Conservation (phyloP, 2,329 filamentous ascomycete genomes). For the Diaporthe sp. region DNA sequence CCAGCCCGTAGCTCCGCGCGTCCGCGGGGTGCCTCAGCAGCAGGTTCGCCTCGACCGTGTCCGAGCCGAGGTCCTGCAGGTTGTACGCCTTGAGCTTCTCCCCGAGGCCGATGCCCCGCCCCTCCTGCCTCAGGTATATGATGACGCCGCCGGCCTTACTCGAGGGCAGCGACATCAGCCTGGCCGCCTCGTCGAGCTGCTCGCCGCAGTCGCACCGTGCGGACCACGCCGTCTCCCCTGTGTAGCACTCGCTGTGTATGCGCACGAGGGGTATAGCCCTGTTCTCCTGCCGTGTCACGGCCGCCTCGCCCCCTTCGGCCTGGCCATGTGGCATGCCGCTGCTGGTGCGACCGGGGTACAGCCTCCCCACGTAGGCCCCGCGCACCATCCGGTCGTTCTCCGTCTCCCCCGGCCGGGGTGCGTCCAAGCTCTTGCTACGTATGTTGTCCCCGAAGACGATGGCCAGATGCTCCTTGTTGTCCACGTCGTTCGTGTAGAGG, state of each 20-base stretch:
- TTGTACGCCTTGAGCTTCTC: slow-evolving; percentile 99
- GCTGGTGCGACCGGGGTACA: slow-evolving; percentile 86
- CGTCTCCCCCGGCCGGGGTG: slow-evolving; percentile 78
- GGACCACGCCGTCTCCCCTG: slow-evolving; percentile 98
- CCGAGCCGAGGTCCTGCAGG: slow-evolving; percentile 94
- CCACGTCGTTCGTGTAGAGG: slow-evolving; percentile 90
- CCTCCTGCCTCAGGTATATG: slow-evolving; percentile 95
- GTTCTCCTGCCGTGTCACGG: slow-evolving; percentile 33
- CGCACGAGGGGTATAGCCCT: slow-evolving; percentile 75
- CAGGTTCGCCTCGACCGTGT: slow-evolving; percentile 96
- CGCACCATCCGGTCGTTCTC: slow-evolving; percentile 93
- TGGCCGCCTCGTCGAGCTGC: slow-evolving; percentile 94
- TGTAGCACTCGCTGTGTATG: slow-evolving; percentile 99
- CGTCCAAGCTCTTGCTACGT: slow-evolving; percentile 77
- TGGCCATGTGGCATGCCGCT: slow-evolving; percentile 68
- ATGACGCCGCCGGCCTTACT: slow-evolving; percentile 83
- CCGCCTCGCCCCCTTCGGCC: neutral
- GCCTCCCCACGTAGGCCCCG: slow-evolving; percentile 88
- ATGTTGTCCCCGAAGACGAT: slow-evolving; percentile 95
- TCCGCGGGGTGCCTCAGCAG: slow-evolving; percentile 92
- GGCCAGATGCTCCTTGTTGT: slow-evolving; percentile 95
- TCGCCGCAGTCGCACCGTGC: slow-evolving; percentile 98
- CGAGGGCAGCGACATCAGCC: slow-evolving; percentile 83
- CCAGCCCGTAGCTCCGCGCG: slow-evolving; percentile 93
- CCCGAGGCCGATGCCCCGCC: slow-evolving; percentile 91